Conservation (phyloP, 202 grass and related monocot species). For the Alloteropsis angusta region DNA sequence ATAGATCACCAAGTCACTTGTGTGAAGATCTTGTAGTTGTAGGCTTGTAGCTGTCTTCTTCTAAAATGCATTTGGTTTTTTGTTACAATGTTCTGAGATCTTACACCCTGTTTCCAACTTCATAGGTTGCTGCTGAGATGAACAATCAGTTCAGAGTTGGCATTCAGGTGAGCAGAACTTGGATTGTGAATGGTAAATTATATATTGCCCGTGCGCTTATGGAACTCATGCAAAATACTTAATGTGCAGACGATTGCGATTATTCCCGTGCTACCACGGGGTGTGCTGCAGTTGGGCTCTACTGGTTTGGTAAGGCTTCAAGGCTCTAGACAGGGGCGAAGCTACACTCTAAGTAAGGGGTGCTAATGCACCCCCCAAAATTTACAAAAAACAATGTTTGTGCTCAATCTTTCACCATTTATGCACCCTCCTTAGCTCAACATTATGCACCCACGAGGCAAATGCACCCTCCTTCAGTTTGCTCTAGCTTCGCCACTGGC, state of each 20-base stretch:
- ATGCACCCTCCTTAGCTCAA: no score
- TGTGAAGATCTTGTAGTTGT: not conserved
- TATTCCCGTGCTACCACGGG: slow-evolving; percentile 78
- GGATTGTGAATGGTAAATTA: slow-evolving; percentile 20
- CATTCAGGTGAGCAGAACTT: slow-evolving; percentile 60
- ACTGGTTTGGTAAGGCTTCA: slow-evolving; percentile 51
- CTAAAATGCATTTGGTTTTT: not conserved
- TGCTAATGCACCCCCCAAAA: no score
- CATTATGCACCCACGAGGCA: no score
- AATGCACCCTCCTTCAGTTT: no score
- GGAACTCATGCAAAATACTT: slow-evolving; percentile 29
- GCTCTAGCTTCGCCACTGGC: no score
- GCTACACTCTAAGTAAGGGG: no score
- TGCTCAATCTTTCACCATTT: no score
- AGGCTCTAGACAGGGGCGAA: no score
- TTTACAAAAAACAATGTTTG: no score
- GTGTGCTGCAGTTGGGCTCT: slow-evolving; percentile 85
- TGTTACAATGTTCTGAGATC: not conserved
- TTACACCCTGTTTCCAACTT: slow-evolving; percentile 16
- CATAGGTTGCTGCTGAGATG: slow-evolving; percentile 70
- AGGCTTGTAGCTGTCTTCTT: not conserved
- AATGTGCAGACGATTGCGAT: slow-evolving; percentile 72
- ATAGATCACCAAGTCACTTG: not conserved
- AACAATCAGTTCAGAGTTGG: slow-evolving; percentile 61
- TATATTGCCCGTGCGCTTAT: not conserved